Base-by-base conservation (phyloP, 2,329 filamentous ascomycete species). In the Curvularia hawaiiensis region DNA sequence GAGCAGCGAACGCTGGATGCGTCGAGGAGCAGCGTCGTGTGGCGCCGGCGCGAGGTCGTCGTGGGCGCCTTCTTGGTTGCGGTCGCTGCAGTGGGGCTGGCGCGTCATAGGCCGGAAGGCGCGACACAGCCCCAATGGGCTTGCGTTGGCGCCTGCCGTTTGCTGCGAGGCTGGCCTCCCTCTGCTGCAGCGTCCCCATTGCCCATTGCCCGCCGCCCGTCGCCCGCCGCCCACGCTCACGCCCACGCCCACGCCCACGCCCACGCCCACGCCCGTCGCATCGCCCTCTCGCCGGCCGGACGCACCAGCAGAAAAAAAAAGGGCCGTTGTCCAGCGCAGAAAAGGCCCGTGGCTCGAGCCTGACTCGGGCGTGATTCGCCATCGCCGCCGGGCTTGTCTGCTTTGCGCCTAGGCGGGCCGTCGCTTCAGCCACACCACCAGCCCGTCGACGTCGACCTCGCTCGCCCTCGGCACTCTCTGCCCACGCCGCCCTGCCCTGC, bases 81-180 rank as follows among this genome's bases (percentile, higher is more conserved):
- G 49, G 45, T 30, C 44, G 52, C 48, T 20, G 52, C 22, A 51
- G 54, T 53, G 58, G 58, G 58, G 35, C 54, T 53, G 45, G 24
- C 46, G 43, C 35, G 54, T 56, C 48, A 50, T 52, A 52, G 54
- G 54, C 54, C 26, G 54, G 54, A 31, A 35, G 30, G 11, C 31
- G 24, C 16, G 22, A 54, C 54, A 57, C 54, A 57, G 54, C 54
- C 54, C 54, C 53, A 45, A 56, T 40, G 44, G 53, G 53, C 53
- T 56, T 56, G 53, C 53, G 48, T 56, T 52, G 48, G 44, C 22
- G 22, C 22, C 22, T 24, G 22, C 22, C 22, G 22, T 24, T 24
- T 24, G 22, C 22, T 24, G 22, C 22, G 22, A 24, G 22, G 22
- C 22, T 24, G 22, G 22, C 22, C 22, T 24, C 22, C 3, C 22